Percentiles rank a stretch among this genome's conserved stretches.
These are phyloP conservation scores for Fusarium sp. DNA, from an alignment of 2,329 filamentous ascomycete genomes.

Conservation along the genomic window DNA sequence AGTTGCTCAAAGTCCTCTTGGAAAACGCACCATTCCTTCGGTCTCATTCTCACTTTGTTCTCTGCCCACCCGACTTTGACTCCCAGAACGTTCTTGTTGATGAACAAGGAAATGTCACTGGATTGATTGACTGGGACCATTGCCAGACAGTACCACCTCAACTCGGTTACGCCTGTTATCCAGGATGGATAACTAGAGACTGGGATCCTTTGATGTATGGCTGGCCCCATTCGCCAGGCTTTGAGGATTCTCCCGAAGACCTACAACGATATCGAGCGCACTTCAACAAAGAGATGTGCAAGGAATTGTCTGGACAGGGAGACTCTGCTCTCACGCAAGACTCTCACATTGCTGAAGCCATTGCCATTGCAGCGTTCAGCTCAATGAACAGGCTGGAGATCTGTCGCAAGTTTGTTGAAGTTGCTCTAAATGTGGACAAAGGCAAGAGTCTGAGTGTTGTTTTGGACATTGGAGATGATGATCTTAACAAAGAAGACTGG, in stretches of 20 bases:
- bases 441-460: background rate
- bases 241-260: background rate
- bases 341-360: background rate
- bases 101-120: background rate
- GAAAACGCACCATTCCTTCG: background rate
- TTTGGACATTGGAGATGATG: background rate
- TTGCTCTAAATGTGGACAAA: background rate
- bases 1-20: background rate
- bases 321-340: background rate
- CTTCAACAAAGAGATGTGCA: background rate
- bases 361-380: background rate
- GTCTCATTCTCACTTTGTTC: background rate
- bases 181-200: background rate
- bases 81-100: background rate
- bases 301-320: background rate
- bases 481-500: background rate
- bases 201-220: constrained; percentile 10
- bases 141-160: background rate
- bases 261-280: background rate
- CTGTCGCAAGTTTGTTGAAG: background rate
- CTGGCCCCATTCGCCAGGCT: background rate
- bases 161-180: background rate
- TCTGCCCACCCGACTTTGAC: background rate
- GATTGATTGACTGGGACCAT: background rate
- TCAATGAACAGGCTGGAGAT: background rate